Evolutionary conservation across 495 filamentous ascomycete genomes (phyloP), one percentile per base, ranked within the genome.

Genomic region (Neurospora sp.): DNA sequence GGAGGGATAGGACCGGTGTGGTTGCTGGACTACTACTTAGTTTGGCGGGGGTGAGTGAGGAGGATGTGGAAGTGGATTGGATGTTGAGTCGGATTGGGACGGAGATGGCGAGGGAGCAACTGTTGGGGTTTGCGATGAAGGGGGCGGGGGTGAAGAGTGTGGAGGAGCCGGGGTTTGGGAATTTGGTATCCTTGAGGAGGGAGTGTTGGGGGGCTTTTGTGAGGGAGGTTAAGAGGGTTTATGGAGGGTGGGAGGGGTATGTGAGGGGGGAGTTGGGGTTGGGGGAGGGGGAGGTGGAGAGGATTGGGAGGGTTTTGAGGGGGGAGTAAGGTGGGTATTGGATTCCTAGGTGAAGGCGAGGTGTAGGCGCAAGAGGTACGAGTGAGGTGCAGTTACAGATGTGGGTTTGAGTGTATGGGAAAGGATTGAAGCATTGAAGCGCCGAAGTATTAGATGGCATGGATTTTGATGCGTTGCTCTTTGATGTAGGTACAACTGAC

Each of bases 1-100:
- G 89, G 7, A 88, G 90, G 73, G 89, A 91, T 73, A 84, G 89
- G n/a, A 90, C 89, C 0, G 89, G 90, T 4, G 87, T 91, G 1
- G 76, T 91, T 11, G 81, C 88, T 6, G 87, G 86, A 6, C 73
- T 91, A 1, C 77, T 92, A 8, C 76, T 89, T n/a, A 81, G 83
- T 9, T 79, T 92, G 0, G 85, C 87, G 11, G 86, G 85, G 11
- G 81, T 81, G 40, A 75, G 83, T 6, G 70, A 79, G 7, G 82
- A 88, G 5, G 78, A 78, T 11, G 82, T 90, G 38, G 75, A 78
- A 40, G 74, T 85, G 37, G 89, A 91, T 75, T 91, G 85, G 74
- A 74, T 85, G 71, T 75, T 87, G 38, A 84, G 83, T 40, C 77
- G 85, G 44, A 78, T 86, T 68, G 85, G 85, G 14, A 82, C 81